Evolutionary conservation across 768 basidiomycete species (phyloP), one percentile per base, ranked within the genome.

Genomic region (Russula sp.): DNA sequence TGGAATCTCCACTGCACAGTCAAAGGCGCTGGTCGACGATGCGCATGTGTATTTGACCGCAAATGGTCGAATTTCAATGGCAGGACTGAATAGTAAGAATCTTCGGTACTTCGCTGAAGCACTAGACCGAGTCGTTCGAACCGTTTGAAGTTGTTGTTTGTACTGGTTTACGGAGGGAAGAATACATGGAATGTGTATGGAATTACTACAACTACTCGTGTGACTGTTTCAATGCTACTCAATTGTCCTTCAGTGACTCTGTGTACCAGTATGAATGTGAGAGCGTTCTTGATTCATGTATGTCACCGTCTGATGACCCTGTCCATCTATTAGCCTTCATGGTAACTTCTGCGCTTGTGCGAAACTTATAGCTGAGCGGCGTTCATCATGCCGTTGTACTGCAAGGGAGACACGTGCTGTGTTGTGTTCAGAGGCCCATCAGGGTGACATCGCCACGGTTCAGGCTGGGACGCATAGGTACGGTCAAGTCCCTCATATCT

Each of bases 51-150:
- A 95, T 73, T 75, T 96, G 80, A 93, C 93, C 3, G 73, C 67
- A 55, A 94, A 93, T 70, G 93, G 94, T 50, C 80, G 94, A 53
- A 96, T 98, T 69, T 93, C 91, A 59, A 96, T 98, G 93, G 91
- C 93, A 5, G 94, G 90, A 16, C 73, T 96, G 76, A 96, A 93
- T 79, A 82, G 76, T 49, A 70, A 78, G 62, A 97, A 95, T 74
- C 73, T 96, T n/a, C 60, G 73, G 39, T 88, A 89, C 72, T 84
- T 93, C 79, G 90, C 87, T 22, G 77, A 78, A 70, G 76, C 76
- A 66, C 71, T 93, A 65, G 88, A 93, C 75, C 79, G 75, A 70
- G 87, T 79, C 13, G 83, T 90, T 52, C 80, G 84, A 42, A 78
- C 78, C 6, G 67, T 73, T 20, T 63, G 46, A 62, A 50, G 50